Percentiles rank a stretch among this genome's conserved stretches.
Conservation (phyloP, 495 filamentous ascomycete species). For the Talaromyces trachyspermus region DNA sequence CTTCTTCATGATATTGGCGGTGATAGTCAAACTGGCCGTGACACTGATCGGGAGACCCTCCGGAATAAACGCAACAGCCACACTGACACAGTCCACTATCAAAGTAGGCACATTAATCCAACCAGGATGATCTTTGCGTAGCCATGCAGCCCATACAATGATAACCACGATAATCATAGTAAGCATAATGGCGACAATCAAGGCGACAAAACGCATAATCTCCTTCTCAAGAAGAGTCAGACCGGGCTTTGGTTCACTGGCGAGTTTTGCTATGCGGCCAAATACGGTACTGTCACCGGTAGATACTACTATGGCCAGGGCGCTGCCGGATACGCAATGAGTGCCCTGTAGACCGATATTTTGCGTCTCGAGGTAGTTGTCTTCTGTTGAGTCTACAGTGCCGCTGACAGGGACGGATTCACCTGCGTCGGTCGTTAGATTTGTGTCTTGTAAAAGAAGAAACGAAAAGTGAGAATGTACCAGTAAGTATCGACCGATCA, state of each 20-base stretch:
- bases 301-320: slow-evolving; percentile 55
- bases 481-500: slow-evolving; percentile 65
- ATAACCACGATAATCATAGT: slow-evolving; percentile 46
- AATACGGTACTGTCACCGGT: slow-evolving; percentile 56
- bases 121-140: slow-evolving; percentile 47
- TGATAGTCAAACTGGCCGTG: slow-evolving; percentile 53
- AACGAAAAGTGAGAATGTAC: slow-evolving; percentile 39
- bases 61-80: slow-evolving; percentile 67
- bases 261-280: slow-evolving; percentile 61
- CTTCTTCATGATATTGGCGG: slow-evolving; percentile 56
- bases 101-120: slow-evolving; percentile 65
- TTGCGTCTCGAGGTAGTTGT: slow-evolving; percentile 66
- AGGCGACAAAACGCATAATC: slow-evolving; percentile 56
- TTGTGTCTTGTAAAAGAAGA: too few relatives aligned
- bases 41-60: slow-evolving; percentile 64
- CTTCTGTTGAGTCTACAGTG: slow-evolving; percentile 51
- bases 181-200: slow-evolving; percentile 51
- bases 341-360: slow-evolving; percentile 70
- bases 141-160: slow-evolving; percentile 57
- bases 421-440: slow-evolving; percentile 28
- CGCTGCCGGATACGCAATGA: slow-evolving; percentile 57
- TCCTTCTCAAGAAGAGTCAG: slow-evolving; percentile 62
- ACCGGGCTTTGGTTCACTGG: slow-evolving; percentile 54
- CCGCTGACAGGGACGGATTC: slow-evolving; percentile 58
- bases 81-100: slow-evolving; percentile 59